phyloP scores from a whole-genome alignment of 495 filamentous ascomycete species.

The Xylaria cubensis region DNA sequence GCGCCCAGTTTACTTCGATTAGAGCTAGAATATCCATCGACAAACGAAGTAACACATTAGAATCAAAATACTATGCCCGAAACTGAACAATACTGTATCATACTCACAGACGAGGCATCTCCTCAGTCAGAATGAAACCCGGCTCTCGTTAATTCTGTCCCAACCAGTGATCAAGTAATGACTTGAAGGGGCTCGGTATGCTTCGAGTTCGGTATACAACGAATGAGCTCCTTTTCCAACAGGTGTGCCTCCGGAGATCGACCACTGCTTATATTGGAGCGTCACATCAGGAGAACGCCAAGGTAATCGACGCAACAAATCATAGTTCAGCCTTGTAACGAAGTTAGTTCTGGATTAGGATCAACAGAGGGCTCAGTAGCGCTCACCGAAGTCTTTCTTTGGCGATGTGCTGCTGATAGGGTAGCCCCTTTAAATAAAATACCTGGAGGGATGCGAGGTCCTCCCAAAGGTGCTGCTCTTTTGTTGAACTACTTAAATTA shows the following conservation, averaged over 20 bases:
- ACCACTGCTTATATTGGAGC: constrained; percentile 34
- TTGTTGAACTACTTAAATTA: constrained; percentile 33
- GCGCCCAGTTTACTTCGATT: constrained; percentile 37
- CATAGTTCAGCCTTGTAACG: neutral
- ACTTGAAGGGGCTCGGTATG: constrained; percentile 44
- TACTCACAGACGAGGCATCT: constrained; percentile 36
- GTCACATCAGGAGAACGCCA: constrained; percentile 29
- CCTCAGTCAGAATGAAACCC: constrained; percentile 31
- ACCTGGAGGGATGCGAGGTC: constrained; percentile 30
- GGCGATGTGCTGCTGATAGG: constrained; percentile 45
- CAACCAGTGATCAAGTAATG: constrained; percentile 51
- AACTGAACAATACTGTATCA: neutral
- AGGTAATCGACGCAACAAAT: neutral
- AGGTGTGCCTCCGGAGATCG: constrained; percentile 28
- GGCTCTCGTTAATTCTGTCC: constrained; percentile 34
- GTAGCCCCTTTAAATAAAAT: constrained; percentile 40
- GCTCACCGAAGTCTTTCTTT: constrained; percentile 45
- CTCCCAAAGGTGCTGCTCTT: constrained; percentile 23
- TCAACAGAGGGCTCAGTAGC: too few species aligned
- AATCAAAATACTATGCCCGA: neutral
- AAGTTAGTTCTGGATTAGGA: neutral
- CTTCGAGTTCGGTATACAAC: constrained; percentile 43
- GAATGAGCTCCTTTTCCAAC: constrained; percentile 38
- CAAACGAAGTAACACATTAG: neutral
- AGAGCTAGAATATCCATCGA: constrained; percentile 37